phyloP scores from a whole-genome alignment of 352 stramenopile genomes.

The Sclerospora graminicola region DNA sequence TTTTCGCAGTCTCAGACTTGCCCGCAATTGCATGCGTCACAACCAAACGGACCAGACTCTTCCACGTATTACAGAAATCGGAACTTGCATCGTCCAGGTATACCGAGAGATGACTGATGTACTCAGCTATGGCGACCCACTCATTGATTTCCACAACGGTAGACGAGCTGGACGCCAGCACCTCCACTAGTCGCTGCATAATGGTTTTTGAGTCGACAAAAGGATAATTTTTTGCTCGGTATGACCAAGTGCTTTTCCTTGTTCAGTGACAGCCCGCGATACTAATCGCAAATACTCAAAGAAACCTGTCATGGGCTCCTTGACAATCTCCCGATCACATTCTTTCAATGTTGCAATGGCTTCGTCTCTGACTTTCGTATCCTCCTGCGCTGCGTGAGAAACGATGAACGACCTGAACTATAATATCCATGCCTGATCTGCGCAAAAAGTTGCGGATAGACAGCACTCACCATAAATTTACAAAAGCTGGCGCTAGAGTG shows the following conservation, averaged over 20 bases:
- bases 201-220: constrained; percentile 17
- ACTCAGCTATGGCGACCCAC: constrained; percentile 33
- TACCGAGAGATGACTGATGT: constrained; percentile 19
- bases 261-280: constrained; percentile 7
- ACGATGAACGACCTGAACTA: constrained; percentile 54
- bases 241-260: constrained; percentile 3
- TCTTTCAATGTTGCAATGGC: constrained; percentile 5
- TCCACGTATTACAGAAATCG: constrained; percentile 43
- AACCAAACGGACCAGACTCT: constrained; percentile 30
- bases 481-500: constrained; percentile 25
- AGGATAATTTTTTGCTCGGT: constrained; percentile 17
- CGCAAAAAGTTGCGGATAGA: constrained; percentile 57
- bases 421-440: constrained; percentile 73
- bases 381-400: constrained; percentile 25
- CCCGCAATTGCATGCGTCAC: constrained; percentile 48
- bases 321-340: constrained; percentile 7
- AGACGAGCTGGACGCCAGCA: constrained; percentile 21
- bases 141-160: constrained; percentile 27
- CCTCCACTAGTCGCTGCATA: constrained; percentile 21
- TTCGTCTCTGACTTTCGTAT: constrained; percentile 8
- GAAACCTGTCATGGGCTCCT: constrained; percentile 4
- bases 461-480: constrained; percentile 52
- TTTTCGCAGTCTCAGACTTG: constrained; percentile 45
- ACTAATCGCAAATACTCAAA: constrained; percentile 22
- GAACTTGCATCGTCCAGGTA: constrained; percentile 13